A percentile compares a stretch with the other conserved stretches of the same genome.
These are phyloP conservation scores for Funneliformis caledonium DNA, from an alignment of 371 early-diverging fungal genomes.

Conservation along the genomic window DNA sequence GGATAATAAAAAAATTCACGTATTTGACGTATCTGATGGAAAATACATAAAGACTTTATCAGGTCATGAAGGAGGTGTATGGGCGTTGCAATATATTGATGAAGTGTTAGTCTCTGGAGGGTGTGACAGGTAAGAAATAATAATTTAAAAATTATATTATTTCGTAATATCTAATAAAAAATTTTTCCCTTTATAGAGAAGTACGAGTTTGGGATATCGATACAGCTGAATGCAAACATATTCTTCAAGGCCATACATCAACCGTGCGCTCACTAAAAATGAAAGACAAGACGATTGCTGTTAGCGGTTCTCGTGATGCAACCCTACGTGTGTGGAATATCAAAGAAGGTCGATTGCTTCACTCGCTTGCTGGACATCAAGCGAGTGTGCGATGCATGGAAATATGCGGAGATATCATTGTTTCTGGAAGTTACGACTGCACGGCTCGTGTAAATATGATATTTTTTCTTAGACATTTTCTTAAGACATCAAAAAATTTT, in stretches of 20 bases:
- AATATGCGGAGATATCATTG: conserved; percentile 72
- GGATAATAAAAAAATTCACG: conserved; percentile 82
- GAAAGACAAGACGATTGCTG: conserved; percentile 64
- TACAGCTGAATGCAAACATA: conserved; percentile 72
- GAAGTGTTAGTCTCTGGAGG: conserved; percentile 76
- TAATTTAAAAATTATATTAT: background rate
- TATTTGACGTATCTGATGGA: conserved; percentile 79
- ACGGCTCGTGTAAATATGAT: conserved; percentile 70
- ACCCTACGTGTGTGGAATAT: conserved; percentile 83
- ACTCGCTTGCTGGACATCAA: conserved; percentile 75
- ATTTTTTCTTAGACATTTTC: background rate
- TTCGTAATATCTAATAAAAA: background rate
- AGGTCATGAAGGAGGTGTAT: conserved; percentile 95
- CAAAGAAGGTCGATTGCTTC: conserved; percentile 71
- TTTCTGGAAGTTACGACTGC: conserved; percentile 90
- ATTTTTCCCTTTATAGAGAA: conserved; percentile 50
- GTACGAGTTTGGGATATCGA: conserved; percentile 91
- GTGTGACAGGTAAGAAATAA: conserved; percentile 68
- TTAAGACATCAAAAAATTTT: background rate
- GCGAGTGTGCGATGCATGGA: conserved; percentile 86
- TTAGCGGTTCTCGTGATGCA: conserved; percentile 87
- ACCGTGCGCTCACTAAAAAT: conserved; percentile 91
- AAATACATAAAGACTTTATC: conserved; percentile 68
- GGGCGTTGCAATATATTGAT: conserved; percentile 85
- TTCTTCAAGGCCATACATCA: conserved; percentile 88